Evolutionary conservation across 257 asterid species (phyloP), one percentile per base, ranked within the genome.

Genomic region (Solanum habrochaites): DNA sequence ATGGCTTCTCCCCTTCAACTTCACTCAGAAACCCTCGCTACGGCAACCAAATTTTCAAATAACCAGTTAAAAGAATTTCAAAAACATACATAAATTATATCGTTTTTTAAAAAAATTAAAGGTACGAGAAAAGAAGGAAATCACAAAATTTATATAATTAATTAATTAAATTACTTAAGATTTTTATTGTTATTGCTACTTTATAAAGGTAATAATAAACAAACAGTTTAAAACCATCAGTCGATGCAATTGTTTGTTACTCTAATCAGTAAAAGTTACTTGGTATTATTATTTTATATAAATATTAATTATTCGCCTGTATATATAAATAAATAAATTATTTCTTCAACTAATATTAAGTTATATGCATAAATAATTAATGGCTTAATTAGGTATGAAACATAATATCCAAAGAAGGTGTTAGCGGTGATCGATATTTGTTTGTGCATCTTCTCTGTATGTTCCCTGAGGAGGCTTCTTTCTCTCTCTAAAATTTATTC

Each of bases 391-490:
- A n/a, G 1, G 7, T 62, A 62, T n/a, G 31, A 62, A 11, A n/a
- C 11, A 0, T 23, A 11, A 62, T 16, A 6, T 58, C 27, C 23
- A 27, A 60, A 60, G 6, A 8, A 21, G 27, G 13, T 60, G 67
- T 60, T 21, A 60, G 67, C 67, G 67, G 67, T 60, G 27, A 60
- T 12, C 67, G 67, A 60, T 60, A 60, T 21, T 60, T 60, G 8
- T 64, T 32, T 39, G 43, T 71, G 43, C 2, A 15, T 32, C 45
- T 71, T 32, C 45, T 71, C 45, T 32, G 14, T 23, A n/a, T 2
- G 86, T 86, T 86, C 86, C 80, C 82, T 72, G 91, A 87, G 92
- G 86, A 88, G 87, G 92, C 56, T 60, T 85, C 31, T 62, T 60
- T 85, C 83, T 90, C 91, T 87, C 75, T 37, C 40, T 42, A 18